Percentiles rank a stretch among this genome's conserved stretches.
phyloP scores from a whole-genome alignment of 495 filamentous ascomycete species.

The Beverwykella pulmonaria region DNA sequence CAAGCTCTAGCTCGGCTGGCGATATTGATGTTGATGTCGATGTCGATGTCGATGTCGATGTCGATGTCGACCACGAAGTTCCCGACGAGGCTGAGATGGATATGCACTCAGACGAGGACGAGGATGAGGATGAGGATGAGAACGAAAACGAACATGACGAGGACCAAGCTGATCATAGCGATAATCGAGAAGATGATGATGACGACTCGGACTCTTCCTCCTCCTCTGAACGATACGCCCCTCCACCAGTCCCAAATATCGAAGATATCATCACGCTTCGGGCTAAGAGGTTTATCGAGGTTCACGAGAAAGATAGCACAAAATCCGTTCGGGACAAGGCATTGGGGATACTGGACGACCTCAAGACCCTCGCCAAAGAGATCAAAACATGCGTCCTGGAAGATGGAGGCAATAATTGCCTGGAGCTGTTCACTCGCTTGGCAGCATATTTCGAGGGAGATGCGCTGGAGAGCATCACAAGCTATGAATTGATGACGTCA shows the following conservation, averaged over 20 bases:
- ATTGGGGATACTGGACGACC: constrained; percentile 67
- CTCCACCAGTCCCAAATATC: constrained; percentile 61
- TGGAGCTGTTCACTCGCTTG: constrained; percentile 70
- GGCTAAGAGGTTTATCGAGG: constrained; percentile 79
- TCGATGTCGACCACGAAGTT: constrained; percentile 52
- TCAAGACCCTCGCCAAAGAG: constrained; percentile 70
- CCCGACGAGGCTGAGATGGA: constrained; percentile 57
- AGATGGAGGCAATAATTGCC: constrained; percentile 57
- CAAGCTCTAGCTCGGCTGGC: constrained; percentile 11
- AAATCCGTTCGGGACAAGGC: constrained; percentile 77
- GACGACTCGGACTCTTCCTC: constrained; percentile 60
- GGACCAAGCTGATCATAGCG: constrained; percentile 57
- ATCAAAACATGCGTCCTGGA: constrained; percentile 69
- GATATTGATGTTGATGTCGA: constrained; percentile 54
- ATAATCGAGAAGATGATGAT: constrained; percentile 60
- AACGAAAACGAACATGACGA: constrained; percentile 64
- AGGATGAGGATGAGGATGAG: constrained; percentile 55
- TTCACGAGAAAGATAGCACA: constrained; percentile 73
- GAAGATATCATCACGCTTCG: constrained; percentile 72
- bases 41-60: constrained; percentile 54
- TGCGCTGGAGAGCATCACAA: constrained; percentile 91
- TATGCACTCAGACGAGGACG: constrained; percentile 46
- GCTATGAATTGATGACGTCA: constrained; percentile 88
- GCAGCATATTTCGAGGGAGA: constrained; percentile 89
- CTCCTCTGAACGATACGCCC: constrained; percentile 48